A percentile compares a stretch with the other conserved stretches of the same genome.
Evolutionary conservation across 257 asterid genomes (phyloP).

Genomic region (Misopates orontium): DNA sequence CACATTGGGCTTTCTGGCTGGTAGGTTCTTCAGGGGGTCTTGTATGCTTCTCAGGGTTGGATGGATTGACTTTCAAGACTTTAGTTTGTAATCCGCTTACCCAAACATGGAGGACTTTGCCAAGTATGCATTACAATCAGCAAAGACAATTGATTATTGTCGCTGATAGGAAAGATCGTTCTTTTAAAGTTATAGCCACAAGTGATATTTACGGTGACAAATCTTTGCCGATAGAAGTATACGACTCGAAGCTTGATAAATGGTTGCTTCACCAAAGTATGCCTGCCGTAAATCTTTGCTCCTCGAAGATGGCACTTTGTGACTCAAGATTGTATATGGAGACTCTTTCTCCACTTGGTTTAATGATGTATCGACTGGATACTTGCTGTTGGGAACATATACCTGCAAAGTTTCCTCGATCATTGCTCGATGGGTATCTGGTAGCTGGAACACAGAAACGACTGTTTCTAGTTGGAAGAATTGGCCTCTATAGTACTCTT

Average conservation of each 20-base stretch:
- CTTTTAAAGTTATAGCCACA: constrained; percentile 88
- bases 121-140: constrained; percentile 87
- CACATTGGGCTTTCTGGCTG: constrained; percentile 93
- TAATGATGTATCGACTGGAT: constrained; percentile 88
- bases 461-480: constrained; percentile 87
- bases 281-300: constrained; percentile 96
- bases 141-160: constrained; percentile 94
- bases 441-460: constrained; percentile 90
- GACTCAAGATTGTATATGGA: constrained; percentile 86
- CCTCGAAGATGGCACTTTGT: constrained; percentile 97
- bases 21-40: constrained; percentile 98
- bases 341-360: constrained; percentile 92
- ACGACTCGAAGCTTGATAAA: constrained; percentile 70
- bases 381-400: constrained; percentile 93
- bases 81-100: constrained; percentile 87
- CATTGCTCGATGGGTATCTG: constrained; percentile 88
- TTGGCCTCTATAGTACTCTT: constrained; percentile 83
- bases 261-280: constrained; percentile 91
- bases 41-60: constrained; percentile 91
- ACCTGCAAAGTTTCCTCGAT: constrained; percentile 97
- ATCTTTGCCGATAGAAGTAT: constrained; percentile 92
- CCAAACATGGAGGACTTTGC: constrained; percentile 88
- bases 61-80: constrained; percentile 72
- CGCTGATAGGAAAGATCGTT: constrained; percentile 68
- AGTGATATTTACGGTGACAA: constrained; percentile 84